Percentiles rank a stretch among this genome's conserved stretches.
Conservation (phyloP, 768 basidiomycete species). For the Jaapia argillacea region DNA sequence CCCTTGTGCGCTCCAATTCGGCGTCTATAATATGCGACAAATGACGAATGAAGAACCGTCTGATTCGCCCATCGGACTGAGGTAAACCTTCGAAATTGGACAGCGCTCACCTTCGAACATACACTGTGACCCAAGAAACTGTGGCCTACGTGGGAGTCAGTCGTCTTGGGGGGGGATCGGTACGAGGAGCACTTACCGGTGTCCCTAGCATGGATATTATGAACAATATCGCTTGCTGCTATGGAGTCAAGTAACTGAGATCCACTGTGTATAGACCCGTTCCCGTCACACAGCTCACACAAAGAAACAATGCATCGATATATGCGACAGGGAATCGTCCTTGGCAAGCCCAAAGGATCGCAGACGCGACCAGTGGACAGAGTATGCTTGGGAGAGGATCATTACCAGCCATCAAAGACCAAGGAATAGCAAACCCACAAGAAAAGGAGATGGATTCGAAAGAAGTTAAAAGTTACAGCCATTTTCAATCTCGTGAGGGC, state of each 20-base stretch:
- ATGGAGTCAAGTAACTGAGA: constrained; percentile 16
- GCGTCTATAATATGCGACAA: too few relatives aligned
- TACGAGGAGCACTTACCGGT: constrained; percentile 9
- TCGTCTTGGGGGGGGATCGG: too few relatives aligned
- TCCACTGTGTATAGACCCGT: constrained; percentile 21
- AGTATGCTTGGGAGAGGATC: constrained; percentile 12
- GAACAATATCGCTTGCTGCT: constrained; percentile 18
- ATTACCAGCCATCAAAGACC: background rate
- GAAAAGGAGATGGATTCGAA: constrained; percentile 18
- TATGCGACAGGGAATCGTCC: constrained; percentile 23
- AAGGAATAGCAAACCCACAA: constrained; percentile 16
- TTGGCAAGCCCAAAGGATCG: constrained; percentile 35
- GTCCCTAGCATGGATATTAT: constrained; percentile 16
- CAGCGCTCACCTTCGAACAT: constrained; percentile 22
- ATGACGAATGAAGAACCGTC: too few relatives aligned
- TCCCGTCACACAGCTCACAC: constrained; percentile 25
- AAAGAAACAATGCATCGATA: constrained; percentile 29
- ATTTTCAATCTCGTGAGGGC: too few relatives aligned
- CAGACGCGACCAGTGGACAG: constrained; percentile 28
- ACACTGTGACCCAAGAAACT: constrained; percentile 30
- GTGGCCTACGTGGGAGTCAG: constrained; percentile 12
- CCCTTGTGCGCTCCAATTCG: too few relatives aligned
- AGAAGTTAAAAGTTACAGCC: too few relatives aligned
- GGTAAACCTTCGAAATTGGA: too few relatives aligned
- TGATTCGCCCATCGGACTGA: too few relatives aligned